Percentiles rank a stretch among this genome's conserved stretches.
Evolutionary conservation across 2,329 filamentous ascomycete species (phyloP).

Genomic region (Trichoderma cornu-damae): DNA sequence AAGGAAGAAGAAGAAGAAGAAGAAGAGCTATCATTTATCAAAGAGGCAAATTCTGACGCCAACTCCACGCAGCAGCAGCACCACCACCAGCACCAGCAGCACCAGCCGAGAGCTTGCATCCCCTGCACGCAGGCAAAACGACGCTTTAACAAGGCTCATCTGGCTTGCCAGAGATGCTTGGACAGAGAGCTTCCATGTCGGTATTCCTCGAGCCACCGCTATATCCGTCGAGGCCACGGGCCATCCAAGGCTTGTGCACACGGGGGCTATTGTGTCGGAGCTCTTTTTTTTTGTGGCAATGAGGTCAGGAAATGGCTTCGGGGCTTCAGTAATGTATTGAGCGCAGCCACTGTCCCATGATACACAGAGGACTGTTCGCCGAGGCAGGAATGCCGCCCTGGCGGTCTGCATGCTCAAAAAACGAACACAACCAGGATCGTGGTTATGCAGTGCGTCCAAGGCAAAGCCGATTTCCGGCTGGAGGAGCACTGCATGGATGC

Average conservation of each 20-base stretch:
- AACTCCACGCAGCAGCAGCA: not conserved
- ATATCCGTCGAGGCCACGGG: slow-evolving; percentile 1
- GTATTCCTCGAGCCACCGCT: slow-evolving; percentile 22
- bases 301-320: slow-evolving; percentile 23
- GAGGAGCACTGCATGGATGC: not conserved
- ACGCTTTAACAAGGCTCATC: slow-evolving; percentile 34
- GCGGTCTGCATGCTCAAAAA: slow-evolving; percentile 27
- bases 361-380: slow-evolving; percentile 28
- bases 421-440: slow-evolving; percentile 24
- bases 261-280: not conserved
- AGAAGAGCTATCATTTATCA: too few species aligned
- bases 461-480: slow-evolving; percentile 20
- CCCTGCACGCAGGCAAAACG: slow-evolving; percentile 36
- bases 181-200: slow-evolving; percentile 25
- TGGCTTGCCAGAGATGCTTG: slow-evolving; percentile 32
- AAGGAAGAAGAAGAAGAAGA: too few species aligned
- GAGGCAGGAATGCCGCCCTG: slow-evolving; percentile 24
- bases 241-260: too few species aligned
- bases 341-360: slow-evolving; percentile 26
- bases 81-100: too few species aligned
- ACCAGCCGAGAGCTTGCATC: slow-evolving; percentile 33
- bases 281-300: too few species aligned
- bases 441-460: slow-evolving; percentile 26
- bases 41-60: not conserved
- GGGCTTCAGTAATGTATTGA: slow-evolving; percentile 26